Evolutionary conservation across 257 asterid species (phyloP).

Genomic region (Penstemon eatonii): DNA sequence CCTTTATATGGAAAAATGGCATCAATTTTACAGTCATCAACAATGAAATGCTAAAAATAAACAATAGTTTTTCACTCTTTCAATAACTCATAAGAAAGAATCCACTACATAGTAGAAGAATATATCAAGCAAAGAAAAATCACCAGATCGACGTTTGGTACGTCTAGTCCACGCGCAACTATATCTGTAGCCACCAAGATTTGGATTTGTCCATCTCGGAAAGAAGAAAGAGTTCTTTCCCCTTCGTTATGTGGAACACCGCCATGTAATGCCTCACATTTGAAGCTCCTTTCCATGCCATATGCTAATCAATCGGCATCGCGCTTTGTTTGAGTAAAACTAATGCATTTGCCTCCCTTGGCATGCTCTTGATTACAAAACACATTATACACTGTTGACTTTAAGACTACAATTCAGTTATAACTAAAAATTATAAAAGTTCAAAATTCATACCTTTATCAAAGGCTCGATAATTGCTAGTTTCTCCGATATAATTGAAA

Average conservation of each 20-base stretch:
- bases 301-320: slow-evolving; percentile 90
- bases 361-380: slow-evolving; percentile 71
- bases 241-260: slow-evolving; percentile 86
- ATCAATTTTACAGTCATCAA: too few species aligned
- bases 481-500: slow-evolving; percentile 60
- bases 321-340: slow-evolving; percentile 94
- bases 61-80: neutral
- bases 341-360: slow-evolving; percentile 91
- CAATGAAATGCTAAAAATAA: too few species aligned
- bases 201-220: slow-evolving; percentile 72
- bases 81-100: neutral
- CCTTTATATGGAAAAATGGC: neutral
- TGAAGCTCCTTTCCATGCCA: slow-evolving; percentile 60
- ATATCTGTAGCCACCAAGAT: slow-evolving; percentile 92
- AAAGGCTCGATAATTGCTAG: slow-evolving; percentile 76
- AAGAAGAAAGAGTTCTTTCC: slow-evolving; percentile 83
- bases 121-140: slow-evolving; percentile 25
- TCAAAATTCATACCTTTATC: slow-evolving; percentile 54
- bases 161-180: slow-evolving; percentile 99
- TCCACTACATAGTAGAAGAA: neutral
- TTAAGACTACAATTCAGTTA: neutral
- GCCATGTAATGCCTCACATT: slow-evolving; percentile 93
- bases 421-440: neutral
- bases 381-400: neutral
- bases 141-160: slow-evolving; percentile 97